Base-by-base conservation (phyloP, 2,329 filamentous ascomycete species). In the Ascochyta viciae-villosae region DNA sequence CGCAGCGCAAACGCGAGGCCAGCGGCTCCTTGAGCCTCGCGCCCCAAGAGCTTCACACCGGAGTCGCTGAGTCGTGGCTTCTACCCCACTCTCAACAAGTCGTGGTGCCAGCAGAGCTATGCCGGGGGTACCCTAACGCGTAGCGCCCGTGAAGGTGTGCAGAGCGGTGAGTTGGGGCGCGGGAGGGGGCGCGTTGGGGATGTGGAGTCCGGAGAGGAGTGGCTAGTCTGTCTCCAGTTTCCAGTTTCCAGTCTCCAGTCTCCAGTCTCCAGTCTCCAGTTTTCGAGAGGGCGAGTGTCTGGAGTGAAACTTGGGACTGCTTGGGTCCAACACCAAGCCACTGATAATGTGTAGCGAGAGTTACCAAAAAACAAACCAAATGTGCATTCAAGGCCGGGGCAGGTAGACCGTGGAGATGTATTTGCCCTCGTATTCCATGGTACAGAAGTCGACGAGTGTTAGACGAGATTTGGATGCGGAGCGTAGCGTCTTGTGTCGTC, bases 31-130 rank as follows among this genome's bases (percentile, higher is more conserved):
- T 5, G 33, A 56, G 42, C 37, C 31, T 47, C 33, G 26, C 22
- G 34, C 13, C 15, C 47, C 48, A 43, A 40, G 47, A 43, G 42
- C 23, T 47, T 22, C n/a, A 23, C 39, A 43, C 31, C 29, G 24
- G 26, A 49, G 41, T 13, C n/a, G 27, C 27, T 27, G 42, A 50
- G 53, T 47, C 42, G 38, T 43, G 27, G 39, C 22, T 19, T 48
- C 44, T 5, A 29, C 29, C 54, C 54, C 54, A 52, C 54, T 45
- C 54, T 52, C 54, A 57, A 57, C 54, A 57, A 48, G 3, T 27
- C 42, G 34, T 43, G 44, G 22, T 49, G 15, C 27, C 44, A 29
- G n/a, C 54, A 44, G 26, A 49, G 54, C 50, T 47, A 24, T 34
- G 33, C 48, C 48, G 4, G 12, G 7, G 10, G 48, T 33, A 33